Base-by-base conservation (phyloP, 179 eudicot species). In the Beta macrorhiza region DNA sequence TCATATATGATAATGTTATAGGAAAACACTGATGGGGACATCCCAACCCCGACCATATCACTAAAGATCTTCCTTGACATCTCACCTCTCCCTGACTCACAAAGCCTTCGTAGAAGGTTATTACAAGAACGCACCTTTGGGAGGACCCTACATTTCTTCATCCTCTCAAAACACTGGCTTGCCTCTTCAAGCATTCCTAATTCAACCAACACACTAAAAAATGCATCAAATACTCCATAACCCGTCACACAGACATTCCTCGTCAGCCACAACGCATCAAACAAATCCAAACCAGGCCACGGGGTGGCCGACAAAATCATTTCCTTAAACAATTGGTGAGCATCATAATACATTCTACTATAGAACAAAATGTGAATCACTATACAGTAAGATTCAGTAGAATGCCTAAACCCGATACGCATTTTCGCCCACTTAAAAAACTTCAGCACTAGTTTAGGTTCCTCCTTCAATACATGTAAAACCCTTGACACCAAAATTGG, bases 81-180 rank as follows among this genome's bases (percentile, higher is more conserved):
- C 5, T 82, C 91, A 51, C 88, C 86, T 79, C 85, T 88, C 12
- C 90, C 91, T 0, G 74, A 78, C 73, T 87, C 93, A 19, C 94
- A 86, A 74, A 91, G 87, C 85, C 86, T 87, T 68, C 85, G 90
- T 86, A 96, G 74, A 80, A 96, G 93, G 68, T 82, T 78, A 88
- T 92, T 94, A 82, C 99, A 96, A 15, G 99, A 96, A 19, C 94
- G 89, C 58, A 85, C 88, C 88, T 91, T 96, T 11, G 98, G 99
- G 62, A 90, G 81, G 77, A 96, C 91, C 82, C 90, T 85, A 85
- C 77, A 81, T 16, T 52, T 85, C 77, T 76, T 96, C 97, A 94
- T 90, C 84, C 80, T 88, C 78, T 75, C 79, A 81, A 96, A 96
- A 81, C 96, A 92, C 77, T 86, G 84, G 71, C 74, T 86, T 2